Evolutionary conservation across 495 filamentous ascomycete genomes (phyloP).

Genomic region (Astrothelium subdiscretum): DNA sequence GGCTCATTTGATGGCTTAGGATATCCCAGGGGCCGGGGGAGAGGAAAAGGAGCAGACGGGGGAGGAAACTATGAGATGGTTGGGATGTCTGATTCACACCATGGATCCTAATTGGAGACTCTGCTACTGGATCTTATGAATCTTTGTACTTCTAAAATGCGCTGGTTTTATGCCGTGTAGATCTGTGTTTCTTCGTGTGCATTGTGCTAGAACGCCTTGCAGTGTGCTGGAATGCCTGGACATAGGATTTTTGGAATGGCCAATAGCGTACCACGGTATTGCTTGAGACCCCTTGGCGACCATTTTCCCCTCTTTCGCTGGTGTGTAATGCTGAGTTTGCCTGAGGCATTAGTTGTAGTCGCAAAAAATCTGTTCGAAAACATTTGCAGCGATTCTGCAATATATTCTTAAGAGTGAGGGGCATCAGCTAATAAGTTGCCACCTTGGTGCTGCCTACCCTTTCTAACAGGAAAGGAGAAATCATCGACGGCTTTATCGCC

Average conservation of each 20-base stretch:
- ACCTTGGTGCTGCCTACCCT: too few species aligned
- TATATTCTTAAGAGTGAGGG: too few species aligned
- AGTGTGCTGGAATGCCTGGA: too few species aligned
- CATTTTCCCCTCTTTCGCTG: too few species aligned
- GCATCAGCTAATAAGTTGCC: too few species aligned
- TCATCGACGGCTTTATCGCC: too few species aligned
- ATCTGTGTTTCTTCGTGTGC: background rate
- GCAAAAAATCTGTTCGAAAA: too few species aligned
- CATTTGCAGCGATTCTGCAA: background rate
- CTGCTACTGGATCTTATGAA: background rate
- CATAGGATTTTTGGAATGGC: background rate
- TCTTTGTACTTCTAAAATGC: background rate
- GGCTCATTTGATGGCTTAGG: conserved; percentile 36
- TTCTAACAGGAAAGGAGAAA: too few species aligned
- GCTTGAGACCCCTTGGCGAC: too few species aligned
- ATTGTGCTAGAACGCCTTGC: too few species aligned
- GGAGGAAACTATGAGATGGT: conserved; percentile 77
- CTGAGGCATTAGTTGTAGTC: background rate
- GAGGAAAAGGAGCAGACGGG: conserved; percentile 45
- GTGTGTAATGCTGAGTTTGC: too few species aligned
- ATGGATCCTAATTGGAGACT: background rate
- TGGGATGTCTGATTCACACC: conserved; percentile 29
- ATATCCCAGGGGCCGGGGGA: conserved; percentile 37
- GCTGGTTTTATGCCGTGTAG: background rate
- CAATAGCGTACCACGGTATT: too few species aligned